Percentiles rank a stretch among this genome's conserved stretches.
Conservation (phyloP, 768 basidiomycete species). For the Coprinopsis cinerea region DNA sequence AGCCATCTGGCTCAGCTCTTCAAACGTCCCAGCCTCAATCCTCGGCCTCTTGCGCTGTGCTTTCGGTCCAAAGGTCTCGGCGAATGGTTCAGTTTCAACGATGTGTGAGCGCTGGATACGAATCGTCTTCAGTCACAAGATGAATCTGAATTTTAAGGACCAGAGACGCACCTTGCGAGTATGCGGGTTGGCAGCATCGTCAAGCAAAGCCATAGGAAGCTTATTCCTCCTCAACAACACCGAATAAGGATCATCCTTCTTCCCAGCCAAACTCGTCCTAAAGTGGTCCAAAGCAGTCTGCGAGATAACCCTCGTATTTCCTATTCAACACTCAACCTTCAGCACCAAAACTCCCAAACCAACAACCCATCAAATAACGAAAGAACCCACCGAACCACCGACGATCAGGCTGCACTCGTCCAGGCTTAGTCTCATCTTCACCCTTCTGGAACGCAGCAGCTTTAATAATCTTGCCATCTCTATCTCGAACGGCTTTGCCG, state of each 20-base stretch:
- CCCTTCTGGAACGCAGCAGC: conserved; percentile 95
- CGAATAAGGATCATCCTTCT: conserved; percentile 92
- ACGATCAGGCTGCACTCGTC: conserved; percentile 90
- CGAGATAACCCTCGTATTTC: conserved; percentile 97
- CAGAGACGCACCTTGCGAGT: conserved; percentile 52
- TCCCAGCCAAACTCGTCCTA: conserved; percentile 76
- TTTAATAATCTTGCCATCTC: conserved; percentile 86
- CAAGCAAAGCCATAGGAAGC: conserved; percentile 92
- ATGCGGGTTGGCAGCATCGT: conserved; percentile 81
- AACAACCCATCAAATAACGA: neutral
- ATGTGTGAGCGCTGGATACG: conserved; percentile 74
- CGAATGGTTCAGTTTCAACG: conserved; percentile 92
- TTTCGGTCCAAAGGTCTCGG: conserved; percentile 93
- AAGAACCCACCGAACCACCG: conserved; percentile 87
- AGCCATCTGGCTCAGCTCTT: conserved; percentile 74
- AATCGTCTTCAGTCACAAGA: conserved; percentile 5
- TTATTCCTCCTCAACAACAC: conserved; percentile 93
- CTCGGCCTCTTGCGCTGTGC: conserved; percentile 88
- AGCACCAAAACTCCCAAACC: neutral
- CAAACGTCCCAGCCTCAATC: conserved; percentile 85
- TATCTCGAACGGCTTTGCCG: conserved; percentile 86
- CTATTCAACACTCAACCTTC: conserved; percentile 33
- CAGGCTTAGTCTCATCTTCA: conserved; percentile 86
- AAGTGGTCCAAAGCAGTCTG: conserved; percentile 97
- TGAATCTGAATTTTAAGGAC: neutral